Base-by-base conservation (phyloP, 202 grass and related monocot species). In the Dendrocalamus latiflorus region DNA sequence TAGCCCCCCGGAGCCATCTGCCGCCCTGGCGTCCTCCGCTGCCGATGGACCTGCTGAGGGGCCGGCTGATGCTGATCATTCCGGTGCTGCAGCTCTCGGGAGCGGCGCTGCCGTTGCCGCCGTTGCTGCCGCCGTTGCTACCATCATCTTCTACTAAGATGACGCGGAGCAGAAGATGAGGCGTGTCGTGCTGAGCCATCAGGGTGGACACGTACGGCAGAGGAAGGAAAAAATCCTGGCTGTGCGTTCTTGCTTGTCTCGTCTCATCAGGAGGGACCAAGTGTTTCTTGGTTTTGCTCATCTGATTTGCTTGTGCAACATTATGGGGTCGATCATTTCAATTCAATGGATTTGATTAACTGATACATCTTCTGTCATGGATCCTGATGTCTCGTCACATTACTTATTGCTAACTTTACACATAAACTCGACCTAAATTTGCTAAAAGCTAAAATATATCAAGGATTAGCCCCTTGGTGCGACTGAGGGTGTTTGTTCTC, bases 101-200 rank as follows among this genome's bases (percentile, higher is more conserved):
- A 71, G 22, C 9, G 25, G 68, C 1, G 77, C 65, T 13, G 50
- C 73, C n/a, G 4, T 87, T 0, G 88, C 68, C 15, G 28, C 49
- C 0, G 11, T 59, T 8, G 68, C 65, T 2, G 57, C 60, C 20
- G 85, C 72, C 11, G 28, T 81, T 50, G 80, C 77, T 33, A 17
- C 24, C n/a, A 13, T 81, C 54, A 44, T 85, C 76, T 85, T 89
- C 60, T 86, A 86, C 73, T 93, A 56, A 82, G 48, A 64, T 22
- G 58, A 6, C 0, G 18, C 8, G 56, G 15, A n/a, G 78, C 4
- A 5, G 54, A 38, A 64, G 21, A 75, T 42, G 68, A 37, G 59
- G 28, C 16, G 43, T 22, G 25, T 20, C 72, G 26, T 81, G 57
- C 55, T 86, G 75, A 75, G 44, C 50, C 56, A 9, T 55, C 39